Percentiles rank a stretch among this genome's conserved stretches.
Evolutionary conservation across 2,329 filamentous ascomycete genomes (phyloP).

Genomic region (Immersiporthe knoxdaviesiana): DNA sequence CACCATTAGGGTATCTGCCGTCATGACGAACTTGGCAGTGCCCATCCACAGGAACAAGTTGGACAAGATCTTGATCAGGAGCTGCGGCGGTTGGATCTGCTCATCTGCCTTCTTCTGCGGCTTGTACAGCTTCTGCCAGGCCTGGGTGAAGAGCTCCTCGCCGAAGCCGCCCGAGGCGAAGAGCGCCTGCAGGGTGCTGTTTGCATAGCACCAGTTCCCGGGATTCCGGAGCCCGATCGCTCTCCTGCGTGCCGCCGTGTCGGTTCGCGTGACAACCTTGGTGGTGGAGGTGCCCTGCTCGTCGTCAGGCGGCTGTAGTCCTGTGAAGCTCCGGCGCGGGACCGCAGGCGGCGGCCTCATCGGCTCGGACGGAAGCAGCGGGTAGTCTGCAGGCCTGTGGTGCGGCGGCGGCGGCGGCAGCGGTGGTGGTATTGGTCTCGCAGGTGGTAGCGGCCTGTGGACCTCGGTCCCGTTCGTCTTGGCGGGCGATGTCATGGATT

Average conservation of each 20-base stretch:
- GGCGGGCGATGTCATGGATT: constrained; percentile 59
- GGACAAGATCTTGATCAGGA: constrained; percentile 63
- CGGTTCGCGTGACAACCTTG: constrained; percentile 46
- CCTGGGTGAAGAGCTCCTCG: constrained; percentile 61
- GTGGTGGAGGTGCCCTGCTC: constrained; percentile 48
- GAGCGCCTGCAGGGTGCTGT: constrained; percentile 83
- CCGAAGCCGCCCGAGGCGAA: constrained; percentile 73
- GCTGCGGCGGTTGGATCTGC: constrained; percentile 55
- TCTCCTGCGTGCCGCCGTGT: constrained; percentile 51
- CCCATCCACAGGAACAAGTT: constrained; percentile 63
- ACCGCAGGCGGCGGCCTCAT: constrained; percentile 69
- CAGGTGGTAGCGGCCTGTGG: constrained; percentile 16
- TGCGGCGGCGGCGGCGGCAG: constrained; percentile 13
- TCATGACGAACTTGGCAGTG: constrained; percentile 56
- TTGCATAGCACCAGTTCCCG: constrained; percentile 87
- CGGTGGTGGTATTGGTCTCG: constrained; percentile 9
- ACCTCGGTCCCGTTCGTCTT: constrained; percentile 24
- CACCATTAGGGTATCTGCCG: constrained; percentile 62
- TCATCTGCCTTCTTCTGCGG: constrained; percentile 67
- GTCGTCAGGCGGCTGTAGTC: constrained; percentile 56
- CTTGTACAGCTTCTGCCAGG: constrained; percentile 68
- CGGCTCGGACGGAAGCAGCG: constrained; percentile 60
- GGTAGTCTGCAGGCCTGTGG: constrained; percentile 40
- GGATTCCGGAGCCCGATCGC: constrained; percentile 78
- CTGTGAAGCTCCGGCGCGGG: constrained; percentile 76